These are phyloP conservation scores for Pythium brachiatum DNA, from an alignment of 352 stramenopile species.

Conservation along the genomic window DNA sequence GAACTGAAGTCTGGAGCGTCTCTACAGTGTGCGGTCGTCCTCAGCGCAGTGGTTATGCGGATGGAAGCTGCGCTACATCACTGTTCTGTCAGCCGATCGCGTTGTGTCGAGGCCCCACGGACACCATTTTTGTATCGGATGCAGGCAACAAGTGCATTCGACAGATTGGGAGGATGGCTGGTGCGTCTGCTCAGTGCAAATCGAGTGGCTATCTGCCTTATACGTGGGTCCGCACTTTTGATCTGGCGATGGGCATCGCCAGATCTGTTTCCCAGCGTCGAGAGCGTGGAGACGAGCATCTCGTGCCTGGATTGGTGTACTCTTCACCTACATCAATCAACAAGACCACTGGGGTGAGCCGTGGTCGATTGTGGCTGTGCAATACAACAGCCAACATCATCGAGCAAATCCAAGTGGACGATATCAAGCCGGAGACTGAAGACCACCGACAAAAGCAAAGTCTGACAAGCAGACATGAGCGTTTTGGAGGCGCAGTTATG, in stretches of 20 bases:
- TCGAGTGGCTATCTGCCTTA: background rate
- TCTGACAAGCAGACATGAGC: background rate
- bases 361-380: background rate
- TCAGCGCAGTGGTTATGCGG: background rate
- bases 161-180: background rate
- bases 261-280: background rate
- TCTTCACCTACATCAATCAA: background rate
- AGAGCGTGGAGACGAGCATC: background rate
- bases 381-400: background rate
- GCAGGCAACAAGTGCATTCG: conserved; percentile 2
- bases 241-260: background rate
- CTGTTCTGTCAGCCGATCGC: background rate
- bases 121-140: background rate
- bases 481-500: background rate
- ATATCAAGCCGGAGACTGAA: background rate
- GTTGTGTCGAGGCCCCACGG: background rate
- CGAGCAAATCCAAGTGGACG: background rate
- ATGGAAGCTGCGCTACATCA: background rate
- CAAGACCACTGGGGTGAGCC: too few species aligned
- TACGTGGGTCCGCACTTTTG: background rate
- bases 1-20: background rate
- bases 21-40: conserved; percentile 3
- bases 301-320: background rate
- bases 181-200: background rate
- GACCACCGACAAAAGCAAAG: background rate